Evolutionary conservation across 345 rosid genomes (phyloP).

Genomic region (Aurinia saxatilis): DNA sequence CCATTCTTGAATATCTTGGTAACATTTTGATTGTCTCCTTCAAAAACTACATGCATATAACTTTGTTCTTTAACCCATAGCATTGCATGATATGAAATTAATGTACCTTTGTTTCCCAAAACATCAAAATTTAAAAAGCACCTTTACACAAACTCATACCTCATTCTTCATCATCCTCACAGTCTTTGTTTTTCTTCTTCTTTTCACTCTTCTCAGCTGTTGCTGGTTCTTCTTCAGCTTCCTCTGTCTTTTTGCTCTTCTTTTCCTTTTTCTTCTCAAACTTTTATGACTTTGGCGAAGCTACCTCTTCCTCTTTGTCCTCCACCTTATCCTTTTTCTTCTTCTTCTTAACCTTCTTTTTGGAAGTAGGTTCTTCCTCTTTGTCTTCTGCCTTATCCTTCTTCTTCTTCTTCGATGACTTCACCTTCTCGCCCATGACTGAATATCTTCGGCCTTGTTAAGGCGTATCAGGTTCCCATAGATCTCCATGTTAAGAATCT

Average conservation of each 20-base stretch:
- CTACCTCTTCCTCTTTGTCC: slow-evolving; percentile 32
- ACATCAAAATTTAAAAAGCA: neutral
- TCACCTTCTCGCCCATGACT: slow-evolving; percentile 32
- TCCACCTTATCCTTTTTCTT: slow-evolving; percentile 38
- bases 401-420: slow-evolving; percentile 38
- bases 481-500: too few relatives aligned
- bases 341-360: slow-evolving; percentile 42
- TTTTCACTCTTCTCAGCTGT: slow-evolving; percentile 54
- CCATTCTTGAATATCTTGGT: too few relatives aligned
- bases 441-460: too few relatives aligned
- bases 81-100: too few relatives aligned
- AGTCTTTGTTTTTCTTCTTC: slow-evolving; percentile 60
- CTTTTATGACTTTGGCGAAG: slow-evolving; percentile 59
- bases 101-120: too few relatives aligned
- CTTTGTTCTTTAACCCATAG: too few relatives aligned
- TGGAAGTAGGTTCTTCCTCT: slow-evolving; percentile 40
- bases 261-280: slow-evolving; percentile 71
- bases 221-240: slow-evolving; percentile 33
- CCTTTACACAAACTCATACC: neutral
- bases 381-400: slow-evolving; percentile 46
- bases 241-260: slow-evolving; percentile 50
- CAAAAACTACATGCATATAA: too few relatives aligned
- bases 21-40: too few relatives aligned
- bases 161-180: slow-evolving; percentile 24
- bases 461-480: too few relatives aligned